These are phyloP conservation scores for Lipomyces yamadae DNA, from an alignment of 805 yeast species.

Conservation along the genomic window DNA sequence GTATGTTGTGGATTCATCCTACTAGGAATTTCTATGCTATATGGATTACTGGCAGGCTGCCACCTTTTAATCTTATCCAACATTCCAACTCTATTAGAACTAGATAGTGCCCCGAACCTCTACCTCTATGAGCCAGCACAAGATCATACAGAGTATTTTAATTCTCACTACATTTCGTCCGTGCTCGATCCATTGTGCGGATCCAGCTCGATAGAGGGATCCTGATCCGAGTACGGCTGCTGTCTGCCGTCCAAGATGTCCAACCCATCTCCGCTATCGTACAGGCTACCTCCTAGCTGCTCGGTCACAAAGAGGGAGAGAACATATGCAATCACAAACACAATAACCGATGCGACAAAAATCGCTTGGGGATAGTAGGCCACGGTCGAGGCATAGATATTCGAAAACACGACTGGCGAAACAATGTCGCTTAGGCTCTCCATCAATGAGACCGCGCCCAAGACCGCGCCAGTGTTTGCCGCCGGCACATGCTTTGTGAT, in stretches of 20 bases:
- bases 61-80: neutral
- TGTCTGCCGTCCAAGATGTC: neutral
- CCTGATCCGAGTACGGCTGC: neutral
- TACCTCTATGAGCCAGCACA: neutral
- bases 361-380: conserved; percentile 28
- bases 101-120: too few relatives aligned
- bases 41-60: too few relatives aligned
- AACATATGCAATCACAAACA: neutral
- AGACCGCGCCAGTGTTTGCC: conserved; percentile 31
- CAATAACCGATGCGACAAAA: conserved; percentile 15
- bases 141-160: neutral
- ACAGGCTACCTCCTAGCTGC: conserved; percentile 30
- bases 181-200: neutral
- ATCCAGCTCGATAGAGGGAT: neutral
- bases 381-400: conserved; percentile 34
- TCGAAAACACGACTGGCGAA: conserved; percentile 30
- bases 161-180: neutral
- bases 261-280: conserved; percentile 26
- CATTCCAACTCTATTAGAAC: neutral
- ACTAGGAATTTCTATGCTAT: too few relatives aligned
- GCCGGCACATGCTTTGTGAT: conserved; percentile 35
- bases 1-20: too few relatives aligned
- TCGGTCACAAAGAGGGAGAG: conserved; percentile 21
- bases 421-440: conserved; percentile 26
- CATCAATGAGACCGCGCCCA: conserved; percentile 36